Percentiles rank a stretch among this genome's conserved stretches.
Conservation (phyloP, 257 asterid genomes). For the Lavandula angustifolia region DNA sequence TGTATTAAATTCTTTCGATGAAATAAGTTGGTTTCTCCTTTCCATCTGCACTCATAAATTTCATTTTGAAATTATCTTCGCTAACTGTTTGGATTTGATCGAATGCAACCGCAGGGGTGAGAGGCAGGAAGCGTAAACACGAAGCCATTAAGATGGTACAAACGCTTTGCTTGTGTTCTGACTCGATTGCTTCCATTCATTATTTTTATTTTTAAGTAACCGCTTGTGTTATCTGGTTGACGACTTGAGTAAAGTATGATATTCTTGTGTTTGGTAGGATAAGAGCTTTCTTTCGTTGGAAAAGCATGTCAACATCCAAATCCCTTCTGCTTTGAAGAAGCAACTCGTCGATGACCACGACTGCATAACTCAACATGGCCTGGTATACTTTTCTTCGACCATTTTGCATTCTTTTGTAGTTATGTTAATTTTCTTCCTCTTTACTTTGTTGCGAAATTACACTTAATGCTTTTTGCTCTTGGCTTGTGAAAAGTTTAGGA, state of each 20-base stretch:
- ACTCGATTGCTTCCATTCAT: neutral
- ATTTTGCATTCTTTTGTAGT: neutral
- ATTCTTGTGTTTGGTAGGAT: constrained; percentile 43
- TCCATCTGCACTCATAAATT: constrained; percentile 11
- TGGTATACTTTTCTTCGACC: constrained; percentile 47
- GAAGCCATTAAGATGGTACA: constrained; percentile 52
- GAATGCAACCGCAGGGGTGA: constrained; percentile 45
- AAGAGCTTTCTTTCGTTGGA: constrained; percentile 42
- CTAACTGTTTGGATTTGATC: constrained; percentile 25
- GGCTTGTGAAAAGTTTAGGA: constrained; percentile 10
- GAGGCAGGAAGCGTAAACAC: constrained; percentile 65
- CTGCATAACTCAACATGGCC: constrained; percentile 57
- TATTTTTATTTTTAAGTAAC: neutral
- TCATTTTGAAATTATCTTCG: constrained; percentile 2
- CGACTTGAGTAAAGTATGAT: constrained; percentile 10
- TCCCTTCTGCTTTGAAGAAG: constrained; percentile 63
- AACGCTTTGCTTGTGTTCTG: neutral
- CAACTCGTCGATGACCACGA: constrained; percentile 69
- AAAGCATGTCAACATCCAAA: constrained; percentile 53
- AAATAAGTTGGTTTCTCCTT: constrained; percentile 24
- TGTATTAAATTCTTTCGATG: too few species aligned
- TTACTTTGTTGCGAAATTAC: neutral
- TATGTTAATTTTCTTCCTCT: constrained; percentile 14
- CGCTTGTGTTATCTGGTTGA: constrained; percentile 17
- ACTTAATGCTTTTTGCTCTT: neutral